Conservation (phyloP, 1,139 yeast species). For the Kluyveromyces marxianus region DNA sequence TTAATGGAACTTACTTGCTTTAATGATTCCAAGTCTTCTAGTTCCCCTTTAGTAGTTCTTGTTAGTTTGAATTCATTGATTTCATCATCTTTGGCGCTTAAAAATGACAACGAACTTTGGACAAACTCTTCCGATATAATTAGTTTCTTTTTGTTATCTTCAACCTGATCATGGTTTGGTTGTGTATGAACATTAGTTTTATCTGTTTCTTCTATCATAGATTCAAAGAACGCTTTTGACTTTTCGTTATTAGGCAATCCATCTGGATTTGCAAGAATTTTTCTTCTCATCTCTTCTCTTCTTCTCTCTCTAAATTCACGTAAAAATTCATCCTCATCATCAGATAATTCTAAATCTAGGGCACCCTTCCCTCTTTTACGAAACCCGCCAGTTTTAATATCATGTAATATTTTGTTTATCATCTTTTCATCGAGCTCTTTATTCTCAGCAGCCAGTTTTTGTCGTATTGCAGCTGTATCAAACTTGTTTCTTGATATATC, state of each 20-base stretch:
- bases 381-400: constrained; percentile 75
- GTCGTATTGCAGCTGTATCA: constrained; percentile 53
- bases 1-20: constrained; percentile 41
- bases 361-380: constrained; percentile 54
- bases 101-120: constrained; percentile 56
- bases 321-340: constrained; percentile 54
- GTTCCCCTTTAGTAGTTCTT: constrained; percentile 22
- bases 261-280: constrained; percentile 47
- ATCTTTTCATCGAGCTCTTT: constrained; percentile 60
- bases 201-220: constrained; percentile 48
- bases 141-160: constrained; percentile 24
- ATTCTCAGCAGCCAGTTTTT: constrained; percentile 59
- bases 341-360: constrained; percentile 60
- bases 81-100: constrained; percentile 36
- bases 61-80: constrained; percentile 32
- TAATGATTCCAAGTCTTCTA: constrained; percentile 41
- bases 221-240: constrained; percentile 65
- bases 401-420: constrained; percentile 70
- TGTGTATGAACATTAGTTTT: constrained; percentile 13
- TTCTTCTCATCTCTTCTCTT: constrained; percentile 47
- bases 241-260: constrained; percentile 47
- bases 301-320: constrained; percentile 39
- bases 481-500: constrained; percentile 55
- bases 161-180: constrained; percentile 13
- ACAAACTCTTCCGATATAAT: constrained; percentile 50